These are phyloP conservation scores for Pleurotus sapidus DNA, from an alignment of 768 basidiomycete genomes.

Conservation along the genomic window DNA sequence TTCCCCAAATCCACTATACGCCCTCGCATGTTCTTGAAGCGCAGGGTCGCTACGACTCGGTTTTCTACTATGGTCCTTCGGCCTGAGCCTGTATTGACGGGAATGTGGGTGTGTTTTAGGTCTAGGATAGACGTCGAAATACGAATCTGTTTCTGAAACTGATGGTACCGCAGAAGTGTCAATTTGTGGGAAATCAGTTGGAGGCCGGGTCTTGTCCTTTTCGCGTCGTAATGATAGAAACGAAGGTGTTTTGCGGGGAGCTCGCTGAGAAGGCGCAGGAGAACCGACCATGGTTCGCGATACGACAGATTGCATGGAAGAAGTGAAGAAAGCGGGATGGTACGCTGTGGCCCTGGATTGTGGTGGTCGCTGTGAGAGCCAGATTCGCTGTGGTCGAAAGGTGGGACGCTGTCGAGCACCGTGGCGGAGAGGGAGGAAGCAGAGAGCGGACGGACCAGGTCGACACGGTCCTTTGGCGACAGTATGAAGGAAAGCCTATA, in stretches of 20 bases:
- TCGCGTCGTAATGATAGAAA: conserved; percentile 55
- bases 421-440: not conserved
- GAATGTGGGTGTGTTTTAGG: conserved; percentile 31
- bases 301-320: conserved; percentile 34
- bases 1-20: conserved; percentile 1
- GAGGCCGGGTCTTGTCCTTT: conserved; percentile 34
- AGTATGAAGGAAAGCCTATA: conserved; percentile 1
- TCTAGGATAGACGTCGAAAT: conserved; percentile 45
- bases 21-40: conserved; percentile 1
- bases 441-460: conserved; percentile 7
- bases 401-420: not conserved
- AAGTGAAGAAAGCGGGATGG: conserved; percentile 4
- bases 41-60: conserved; percentile 15
- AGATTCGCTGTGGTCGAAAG: not conserved
- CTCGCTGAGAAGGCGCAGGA: conserved; percentile 30
- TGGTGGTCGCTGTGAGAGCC: not conserved
- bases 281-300: conserved; percentile 31
- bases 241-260: conserved; percentile 52
- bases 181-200: conserved; percentile 15
- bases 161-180: conserved; percentile 5
- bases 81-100: conserved; percentile 29
- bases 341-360: not conserved
- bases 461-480: conserved; percentile 8
- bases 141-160: conserved; percentile 25
- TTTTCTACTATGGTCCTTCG: conserved; percentile 12